Percentiles rank a stretch among this genome's conserved stretches.
These are phyloP conservation scores for Penicillium concentricum DNA, from an alignment of 2,329 filamentous ascomycete species.

Conservation along the genomic window DNA sequence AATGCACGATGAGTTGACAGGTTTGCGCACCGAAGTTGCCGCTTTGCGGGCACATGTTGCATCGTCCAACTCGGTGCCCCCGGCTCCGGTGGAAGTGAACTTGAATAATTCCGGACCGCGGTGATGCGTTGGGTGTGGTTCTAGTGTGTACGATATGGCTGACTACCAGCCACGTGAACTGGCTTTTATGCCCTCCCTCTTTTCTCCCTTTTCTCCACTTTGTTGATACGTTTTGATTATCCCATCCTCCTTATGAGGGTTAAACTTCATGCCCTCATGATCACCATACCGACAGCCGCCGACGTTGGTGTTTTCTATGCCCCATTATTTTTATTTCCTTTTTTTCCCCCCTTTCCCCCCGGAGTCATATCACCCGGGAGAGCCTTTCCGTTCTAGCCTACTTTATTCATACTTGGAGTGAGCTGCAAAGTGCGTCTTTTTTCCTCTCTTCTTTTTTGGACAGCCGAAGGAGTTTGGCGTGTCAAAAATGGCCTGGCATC, in stretches of 20 bases:
- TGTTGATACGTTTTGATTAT: conserved; percentile 20
- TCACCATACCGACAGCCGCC: conserved; percentile 15
- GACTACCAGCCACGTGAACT: not conserved
- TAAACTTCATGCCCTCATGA: conserved; percentile 21
- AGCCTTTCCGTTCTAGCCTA: conserved; percentile 6
- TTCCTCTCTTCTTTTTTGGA: conserved; percentile 7
- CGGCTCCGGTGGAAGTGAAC: conserved; percentile 18
- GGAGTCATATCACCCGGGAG: not conserved
- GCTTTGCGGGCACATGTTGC: conserved; percentile 42
- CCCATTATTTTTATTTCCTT: conserved; percentile 2
- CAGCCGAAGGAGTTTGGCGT: conserved; percentile 19
- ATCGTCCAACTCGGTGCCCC: conserved; percentile 25
- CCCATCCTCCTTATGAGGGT: conserved; percentile 1
- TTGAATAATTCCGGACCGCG: conserved; percentile 16
- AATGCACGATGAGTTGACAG: conserved; percentile 43
- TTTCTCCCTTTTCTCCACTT: conserved; percentile 4
- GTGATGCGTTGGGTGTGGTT: conserved; percentile 2
- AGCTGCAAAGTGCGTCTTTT: conserved; percentile 6
- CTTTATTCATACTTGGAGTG: conserved; percentile 3
- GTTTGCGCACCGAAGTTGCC: conserved; percentile 44
- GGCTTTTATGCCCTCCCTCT: not conserved
- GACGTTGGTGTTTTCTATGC: conserved; percentile 16
- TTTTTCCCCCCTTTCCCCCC: not conserved
- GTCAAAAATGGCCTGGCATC: conserved; percentile 14
- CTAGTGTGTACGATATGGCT: conserved; percentile 23